Percentiles rank a stretch among this genome's conserved stretches.
These are phyloP conservation scores for Cystobasidium tubakii DNA, from an alignment of 768 basidiomycete genomes.

Conservation along the genomic window DNA sequence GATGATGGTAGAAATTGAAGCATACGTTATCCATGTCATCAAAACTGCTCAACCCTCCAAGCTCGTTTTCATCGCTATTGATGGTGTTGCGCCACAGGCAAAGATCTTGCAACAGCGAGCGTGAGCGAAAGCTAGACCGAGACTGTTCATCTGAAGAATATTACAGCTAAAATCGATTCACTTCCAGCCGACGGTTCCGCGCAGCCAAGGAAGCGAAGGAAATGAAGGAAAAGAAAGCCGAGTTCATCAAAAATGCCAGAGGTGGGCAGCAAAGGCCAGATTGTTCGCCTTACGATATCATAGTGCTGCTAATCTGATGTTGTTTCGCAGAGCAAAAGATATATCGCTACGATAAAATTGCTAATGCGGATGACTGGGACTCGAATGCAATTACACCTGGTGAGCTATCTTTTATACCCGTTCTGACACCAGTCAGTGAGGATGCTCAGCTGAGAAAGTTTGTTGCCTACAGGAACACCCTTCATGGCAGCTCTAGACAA, in stretches of 20 bases:
- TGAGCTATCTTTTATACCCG: background rate
- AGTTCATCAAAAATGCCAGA: constrained; percentile 8
- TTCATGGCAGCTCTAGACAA: constrained; percentile 29
- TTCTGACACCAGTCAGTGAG: background rate
- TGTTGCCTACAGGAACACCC: constrained; percentile 13
- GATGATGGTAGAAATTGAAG: constrained; percentile 30
- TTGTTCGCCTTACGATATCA: background rate
- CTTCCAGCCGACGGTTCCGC: constrained; percentile 21
- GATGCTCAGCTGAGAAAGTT: no score
- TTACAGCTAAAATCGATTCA: background rate
- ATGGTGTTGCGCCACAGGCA: constrained; percentile 35
- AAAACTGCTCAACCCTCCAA: constrained; percentile 19
- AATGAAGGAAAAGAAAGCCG: constrained; percentile 4
- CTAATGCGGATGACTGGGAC: background rate
- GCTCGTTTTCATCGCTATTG: constrained; percentile 34
- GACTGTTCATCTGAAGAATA: no score
- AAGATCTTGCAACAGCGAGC: constrained; percentile 30
- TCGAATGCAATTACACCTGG: constrained; percentile 31
- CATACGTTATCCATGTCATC: constrained; percentile 24
- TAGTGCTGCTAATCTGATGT: background rate
- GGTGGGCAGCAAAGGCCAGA: background rate
- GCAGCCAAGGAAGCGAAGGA: constrained; percentile 7
- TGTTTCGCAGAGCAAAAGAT: background rate
- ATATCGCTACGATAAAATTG: constrained; percentile 1
- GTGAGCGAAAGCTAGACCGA: constrained; percentile 2